Evolutionary conservation across 768 basidiomycete genomes (phyloP).

Genomic region (Tylopilus subfusipes): DNA sequence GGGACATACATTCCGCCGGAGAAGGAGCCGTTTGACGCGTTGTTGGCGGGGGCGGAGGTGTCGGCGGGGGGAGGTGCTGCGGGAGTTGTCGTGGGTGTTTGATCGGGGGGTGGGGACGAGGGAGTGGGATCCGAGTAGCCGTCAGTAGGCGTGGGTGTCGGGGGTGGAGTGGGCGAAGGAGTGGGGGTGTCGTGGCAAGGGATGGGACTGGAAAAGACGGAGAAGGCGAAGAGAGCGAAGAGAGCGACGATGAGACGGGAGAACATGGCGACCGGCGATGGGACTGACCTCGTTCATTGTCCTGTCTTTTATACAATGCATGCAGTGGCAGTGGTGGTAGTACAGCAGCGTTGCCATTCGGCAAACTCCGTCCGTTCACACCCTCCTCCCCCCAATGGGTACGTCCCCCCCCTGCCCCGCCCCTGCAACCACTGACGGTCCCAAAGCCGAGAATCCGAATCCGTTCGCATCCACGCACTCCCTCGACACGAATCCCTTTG

Average conservation of each 20-base stretch:
- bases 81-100: not conserved
- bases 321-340: not conserved
- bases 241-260: constrained; percentile 41
- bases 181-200: constrained; percentile 13
- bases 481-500: constrained; percentile 86
- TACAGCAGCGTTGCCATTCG: not conserved
- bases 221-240: constrained; percentile 58
- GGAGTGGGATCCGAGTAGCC: not conserved
- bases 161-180: not conserved
- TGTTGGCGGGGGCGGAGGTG: not conserved
- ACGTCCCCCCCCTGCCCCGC: not conserved
- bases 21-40: constrained; percentile 26
- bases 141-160: no score
- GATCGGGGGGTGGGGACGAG: not conserved
- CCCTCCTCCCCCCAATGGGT: constrained; percentile 21
- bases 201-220: constrained; percentile 3
- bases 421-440: constrained; percentile 5
- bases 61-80: not conserved
- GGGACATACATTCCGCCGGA: constrained; percentile 43
- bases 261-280: constrained; percentile 25
- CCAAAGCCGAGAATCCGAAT: constrained; percentile 46
- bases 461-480: constrained; percentile 84
- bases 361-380: constrained; percentile 2
- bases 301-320: no score
- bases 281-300: not conserved